These are phyloP conservation scores for Ustilago cynodontis DNA, from an alignment of 1,284 basidiomycete genomes.

Conservation along the genomic window DNA sequence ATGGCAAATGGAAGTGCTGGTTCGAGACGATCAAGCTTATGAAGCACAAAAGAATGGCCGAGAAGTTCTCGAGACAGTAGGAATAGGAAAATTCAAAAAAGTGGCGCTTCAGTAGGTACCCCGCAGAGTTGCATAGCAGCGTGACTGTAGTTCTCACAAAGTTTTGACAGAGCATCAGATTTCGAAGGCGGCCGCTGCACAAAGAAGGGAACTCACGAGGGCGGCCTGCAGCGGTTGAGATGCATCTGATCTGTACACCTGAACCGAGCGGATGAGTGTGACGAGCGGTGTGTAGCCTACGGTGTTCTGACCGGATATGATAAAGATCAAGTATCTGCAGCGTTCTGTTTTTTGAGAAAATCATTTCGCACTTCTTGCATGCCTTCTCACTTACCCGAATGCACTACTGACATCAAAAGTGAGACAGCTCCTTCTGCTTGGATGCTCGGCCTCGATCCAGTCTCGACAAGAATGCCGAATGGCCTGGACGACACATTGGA, in stretches of 20 bases:
- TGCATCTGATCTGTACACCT: not conserved
- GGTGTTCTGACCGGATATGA: not conserved
- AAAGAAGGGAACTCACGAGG: constrained; percentile 2
- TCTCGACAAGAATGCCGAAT: constrained; percentile 4
- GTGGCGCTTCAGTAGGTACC: too few species aligned
- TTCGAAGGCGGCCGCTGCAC: too few species aligned
- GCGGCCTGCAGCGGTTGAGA: constrained; percentile 3
- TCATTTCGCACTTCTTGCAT: not conserved
- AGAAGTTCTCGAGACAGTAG: too few species aligned
- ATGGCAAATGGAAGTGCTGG: too few species aligned
- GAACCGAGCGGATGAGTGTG: not conserved
- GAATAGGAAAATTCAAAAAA: too few species aligned
- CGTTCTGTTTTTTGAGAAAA: not conserved
- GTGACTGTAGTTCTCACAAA: too few species aligned
- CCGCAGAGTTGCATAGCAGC: too few species aligned
- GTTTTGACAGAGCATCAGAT: too few species aligned
- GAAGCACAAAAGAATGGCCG: too few species aligned
- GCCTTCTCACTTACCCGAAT: constrained; percentile 5
- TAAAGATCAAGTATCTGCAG: not conserved
- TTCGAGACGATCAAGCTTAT: too few species aligned
- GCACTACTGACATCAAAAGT: constrained; percentile 18
- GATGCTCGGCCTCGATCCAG: not conserved
- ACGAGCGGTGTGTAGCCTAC: constrained; percentile 1
- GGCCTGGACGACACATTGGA: not conserved
- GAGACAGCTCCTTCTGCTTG: constrained; percentile 12